Percentiles rank a stretch among this genome's conserved stretches.
Evolutionary conservation across 2,329 filamentous ascomycete species (phyloP).

Genomic region (Pestalotiopsis fici): DNA sequence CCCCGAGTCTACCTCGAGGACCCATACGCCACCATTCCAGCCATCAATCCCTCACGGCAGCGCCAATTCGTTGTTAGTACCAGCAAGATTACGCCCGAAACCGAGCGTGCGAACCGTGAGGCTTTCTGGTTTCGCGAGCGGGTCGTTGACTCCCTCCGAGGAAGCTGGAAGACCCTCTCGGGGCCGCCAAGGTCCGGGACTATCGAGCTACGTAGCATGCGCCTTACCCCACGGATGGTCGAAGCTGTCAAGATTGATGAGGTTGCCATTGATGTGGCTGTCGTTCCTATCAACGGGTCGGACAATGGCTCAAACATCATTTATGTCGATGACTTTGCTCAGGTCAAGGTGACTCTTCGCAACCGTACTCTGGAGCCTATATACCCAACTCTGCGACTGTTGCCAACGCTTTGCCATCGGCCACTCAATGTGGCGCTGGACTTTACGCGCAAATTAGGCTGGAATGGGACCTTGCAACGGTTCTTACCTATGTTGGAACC

Average conservation of each 20-base stretch:
- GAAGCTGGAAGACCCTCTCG: conserved; percentile 66
- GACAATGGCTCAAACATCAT: conserved; percentile 26
- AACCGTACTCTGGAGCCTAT: conserved; percentile 73
- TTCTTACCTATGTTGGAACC: conserved; percentile 64
- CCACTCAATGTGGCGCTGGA: conserved; percentile 75
- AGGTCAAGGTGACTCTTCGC: conserved; percentile 68
- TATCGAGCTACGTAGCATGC: conserved; percentile 76
- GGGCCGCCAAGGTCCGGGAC: conserved; percentile 59
- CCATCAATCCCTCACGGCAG: conserved; percentile 77
- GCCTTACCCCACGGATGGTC: conserved; percentile 76
- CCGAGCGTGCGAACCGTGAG: conserved; percentile 76
- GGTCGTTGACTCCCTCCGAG: conserved; percentile 70
- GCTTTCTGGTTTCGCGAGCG: conserved; percentile 90
- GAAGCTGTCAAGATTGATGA: conserved; percentile 82
- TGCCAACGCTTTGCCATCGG: conserved; percentile 76
- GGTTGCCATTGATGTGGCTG: conserved; percentile 65
- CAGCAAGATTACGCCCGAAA: conserved; percentile 75
- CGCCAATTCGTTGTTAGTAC: conserved; percentile 91
- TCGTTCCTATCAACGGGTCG: conserved; percentile 36
- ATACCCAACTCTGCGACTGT: conserved; percentile 71
- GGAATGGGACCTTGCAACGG: conserved; percentile 83
- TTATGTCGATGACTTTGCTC: conserved; percentile 64
- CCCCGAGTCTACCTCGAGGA: conserved; percentile 76
- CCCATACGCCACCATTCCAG: conserved; percentile 76
- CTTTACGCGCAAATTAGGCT: conserved; percentile 77